Evolutionary conservation across 2,329 filamentous ascomycete genomes (phyloP).

Genomic region (Monosporascus cannonballus): DNA sequence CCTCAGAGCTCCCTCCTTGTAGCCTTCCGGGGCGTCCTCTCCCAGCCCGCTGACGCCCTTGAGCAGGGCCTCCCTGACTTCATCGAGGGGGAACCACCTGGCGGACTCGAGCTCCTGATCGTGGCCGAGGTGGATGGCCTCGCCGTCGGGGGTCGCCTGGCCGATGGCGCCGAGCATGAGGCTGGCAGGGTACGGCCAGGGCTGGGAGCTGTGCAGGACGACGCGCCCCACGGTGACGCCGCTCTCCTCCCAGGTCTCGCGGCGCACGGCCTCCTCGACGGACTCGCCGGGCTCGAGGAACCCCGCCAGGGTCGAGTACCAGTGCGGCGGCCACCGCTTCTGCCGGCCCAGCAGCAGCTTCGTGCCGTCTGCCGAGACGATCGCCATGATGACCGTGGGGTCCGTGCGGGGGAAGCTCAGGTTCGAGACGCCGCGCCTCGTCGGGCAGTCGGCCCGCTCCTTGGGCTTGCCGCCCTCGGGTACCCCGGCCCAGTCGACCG

Average conservation of each 20-base stretch:
- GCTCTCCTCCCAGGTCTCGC: conserved; percentile 83
- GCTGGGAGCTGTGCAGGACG: conserved; percentile 76
- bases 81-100: conserved; percentile 78
- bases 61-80: conserved; percentile 68
- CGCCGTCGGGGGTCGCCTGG: conserved; percentile 72
- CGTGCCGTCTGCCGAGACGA: conserved; percentile 73
- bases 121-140: conserved; percentile 75
- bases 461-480: conserved; percentile 32
- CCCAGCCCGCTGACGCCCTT: conserved; percentile 63
- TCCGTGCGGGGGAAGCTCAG: conserved; percentile 88
- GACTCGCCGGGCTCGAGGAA: conserved; percentile 84
- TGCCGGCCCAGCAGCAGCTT: conserved; percentile 78
- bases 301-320: conserved; percentile 84
- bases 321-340: conserved; percentile 74
- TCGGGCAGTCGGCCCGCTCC: conserved; percentile 66
- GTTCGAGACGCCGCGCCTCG: conserved; percentile 81
- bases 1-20: conserved; percentile 70
- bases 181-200: conserved; percentile 81
- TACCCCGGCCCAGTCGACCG: conserved; percentile 53
- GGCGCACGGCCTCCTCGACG: conserved; percentile 74
- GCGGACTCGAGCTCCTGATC: conserved; percentile 90
- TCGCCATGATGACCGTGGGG: conserved; percentile 90
- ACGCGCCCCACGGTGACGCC: conserved; percentile 72
- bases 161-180: conserved; percentile 85
- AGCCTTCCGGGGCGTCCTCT: conserved; percentile 56